A percentile compares a stretch with the other conserved stretches of the same genome.
These are phyloP conservation scores for Zelopaecilomyces penicillatus DNA, from an alignment of 2,329 filamentous ascomycete species.

Conservation along the genomic window DNA sequence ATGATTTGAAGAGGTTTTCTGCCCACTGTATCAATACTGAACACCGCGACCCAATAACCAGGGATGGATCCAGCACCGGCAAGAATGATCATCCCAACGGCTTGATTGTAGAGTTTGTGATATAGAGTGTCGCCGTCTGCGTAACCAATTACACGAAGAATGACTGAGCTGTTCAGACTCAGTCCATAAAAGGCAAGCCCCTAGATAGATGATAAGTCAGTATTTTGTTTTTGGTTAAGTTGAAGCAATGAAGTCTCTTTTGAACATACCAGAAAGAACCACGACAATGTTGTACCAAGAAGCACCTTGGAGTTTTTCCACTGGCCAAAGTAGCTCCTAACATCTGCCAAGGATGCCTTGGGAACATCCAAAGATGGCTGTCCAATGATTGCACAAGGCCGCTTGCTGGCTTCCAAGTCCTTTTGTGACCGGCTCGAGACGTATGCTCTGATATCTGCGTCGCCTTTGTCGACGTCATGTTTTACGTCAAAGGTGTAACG, in stretches of 20 bases:
- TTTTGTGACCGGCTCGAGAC: slow-evolving; percentile 39
- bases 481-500: slow-evolving; percentile 76
- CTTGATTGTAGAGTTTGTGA: slow-evolving; percentile 60
- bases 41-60: slow-evolving; percentile 70
- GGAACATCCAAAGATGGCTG: slow-evolving; percentile 52
- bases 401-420: slow-evolving; percentile 38
- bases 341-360: slow-evolving; percentile 61
- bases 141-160: slow-evolving; percentile 67
- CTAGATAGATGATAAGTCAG: slow-evolving; percentile 22
- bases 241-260: too few relatives aligned
- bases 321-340: slow-evolving; percentile 56
- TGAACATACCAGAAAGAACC: slow-evolving; percentile 60
- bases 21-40: slow-evolving; percentile 65
- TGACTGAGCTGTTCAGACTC: slow-evolving; percentile 65
- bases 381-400: slow-evolving; percentile 43
- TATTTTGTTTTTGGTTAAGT: background rate
- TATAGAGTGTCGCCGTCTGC: slow-evolving; percentile 56
- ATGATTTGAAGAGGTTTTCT: slow-evolving; percentile 66
- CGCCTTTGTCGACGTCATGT: slow-evolving; percentile 66
- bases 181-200: slow-evolving; percentile 64
- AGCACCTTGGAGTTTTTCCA: slow-evolving; percentile 65
- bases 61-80: slow-evolving; percentile 70
- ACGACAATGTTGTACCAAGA: slow-evolving; percentile 68
- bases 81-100: slow-evolving; percentile 69
- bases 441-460: slow-evolving; percentile 60